phyloP scores from a whole-genome alignment of 305 asterid genomes.

The Solanum hybrid region DNA sequence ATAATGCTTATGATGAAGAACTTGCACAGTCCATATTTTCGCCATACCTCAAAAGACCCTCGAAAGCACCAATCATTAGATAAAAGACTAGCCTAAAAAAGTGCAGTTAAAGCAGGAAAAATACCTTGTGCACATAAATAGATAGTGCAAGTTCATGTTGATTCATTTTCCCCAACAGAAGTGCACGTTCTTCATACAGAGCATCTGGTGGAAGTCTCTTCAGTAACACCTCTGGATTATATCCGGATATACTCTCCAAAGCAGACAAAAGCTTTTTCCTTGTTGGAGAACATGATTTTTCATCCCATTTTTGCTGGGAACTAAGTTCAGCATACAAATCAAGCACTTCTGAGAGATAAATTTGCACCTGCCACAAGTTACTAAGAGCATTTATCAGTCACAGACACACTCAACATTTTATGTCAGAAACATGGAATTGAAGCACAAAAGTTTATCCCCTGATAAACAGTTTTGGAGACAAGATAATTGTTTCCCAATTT shows the following conservation, averaged over 20 bases:
- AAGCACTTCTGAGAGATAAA: conserved; percentile 92
- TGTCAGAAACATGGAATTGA: conserved; percentile 1
- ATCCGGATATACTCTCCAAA: conserved; percentile 81
- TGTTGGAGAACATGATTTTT: conserved; percentile 66
- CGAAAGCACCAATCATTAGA: neutral
- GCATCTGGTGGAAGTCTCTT: conserved; percentile 90
- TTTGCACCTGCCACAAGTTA: conserved; percentile 64
- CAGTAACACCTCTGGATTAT: conserved; percentile 74
- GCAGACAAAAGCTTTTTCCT: conserved; percentile 92
- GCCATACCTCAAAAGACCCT: neutral
- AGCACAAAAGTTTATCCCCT: neutral
- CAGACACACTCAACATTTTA: neutral
- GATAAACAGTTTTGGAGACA: neutral
- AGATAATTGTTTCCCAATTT: neutral
- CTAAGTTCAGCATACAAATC: conserved; percentile 78
- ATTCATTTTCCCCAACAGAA: conserved; percentile 89
- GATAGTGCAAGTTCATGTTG: conserved; percentile 97
- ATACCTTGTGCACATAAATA: conserved; percentile 89
- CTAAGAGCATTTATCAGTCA: neutral
- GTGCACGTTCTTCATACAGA: conserved; percentile 87
- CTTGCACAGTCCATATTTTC: neutral
- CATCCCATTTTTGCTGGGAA: conserved; percentile 89
- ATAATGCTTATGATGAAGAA: neutral
- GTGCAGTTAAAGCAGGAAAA: neutral
- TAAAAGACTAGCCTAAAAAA: neutral